Percentiles rank a stretch among this genome's conserved stretches.
Conservation (phyloP, 306 rosid species). For the Quercus mongolica region DNA sequence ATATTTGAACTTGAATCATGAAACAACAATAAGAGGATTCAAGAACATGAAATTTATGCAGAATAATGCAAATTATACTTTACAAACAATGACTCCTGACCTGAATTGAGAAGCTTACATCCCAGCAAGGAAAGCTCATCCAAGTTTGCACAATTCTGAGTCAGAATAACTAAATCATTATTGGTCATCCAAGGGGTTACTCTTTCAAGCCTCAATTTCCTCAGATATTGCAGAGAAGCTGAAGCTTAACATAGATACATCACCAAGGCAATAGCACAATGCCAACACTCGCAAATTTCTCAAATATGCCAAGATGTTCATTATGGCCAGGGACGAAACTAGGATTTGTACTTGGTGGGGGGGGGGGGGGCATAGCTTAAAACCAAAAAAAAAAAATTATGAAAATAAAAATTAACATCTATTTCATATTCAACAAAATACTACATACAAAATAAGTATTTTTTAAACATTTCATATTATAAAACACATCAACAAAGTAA, state of each 20-base stretch:
- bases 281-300: slow-evolving; percentile 52
- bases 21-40: slow-evolving; percentile 8
- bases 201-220: slow-evolving; percentile 65
- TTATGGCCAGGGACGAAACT: not conserved
- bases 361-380: no score
- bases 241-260: slow-evolving; percentile 64
- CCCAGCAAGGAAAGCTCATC: slow-evolving; percentile 72
- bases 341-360: no score
- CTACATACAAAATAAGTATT: no score
- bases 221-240: slow-evolving; percentile 47
- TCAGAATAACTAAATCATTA: slow-evolving; percentile 54
- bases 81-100: slow-evolving; percentile 38
- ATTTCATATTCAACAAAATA: no score
- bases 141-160: slow-evolving; percentile 55
- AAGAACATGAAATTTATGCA: slow-evolving; percentile 13
- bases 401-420: no score
- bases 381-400: no score
- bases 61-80: slow-evolving; percentile 9
- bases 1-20: not conserved
- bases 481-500: no score
- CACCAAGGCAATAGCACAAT: slow-evolving; percentile 78
- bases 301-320: slow-evolving; percentile 27
- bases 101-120: slow-evolving; percentile 66
- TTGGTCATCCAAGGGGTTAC: slow-evolving; percentile 84
- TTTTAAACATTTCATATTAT: no score